phyloP scores from a whole-genome alignment of 345 rosid species.

The Erodium maritimum region DNA sequence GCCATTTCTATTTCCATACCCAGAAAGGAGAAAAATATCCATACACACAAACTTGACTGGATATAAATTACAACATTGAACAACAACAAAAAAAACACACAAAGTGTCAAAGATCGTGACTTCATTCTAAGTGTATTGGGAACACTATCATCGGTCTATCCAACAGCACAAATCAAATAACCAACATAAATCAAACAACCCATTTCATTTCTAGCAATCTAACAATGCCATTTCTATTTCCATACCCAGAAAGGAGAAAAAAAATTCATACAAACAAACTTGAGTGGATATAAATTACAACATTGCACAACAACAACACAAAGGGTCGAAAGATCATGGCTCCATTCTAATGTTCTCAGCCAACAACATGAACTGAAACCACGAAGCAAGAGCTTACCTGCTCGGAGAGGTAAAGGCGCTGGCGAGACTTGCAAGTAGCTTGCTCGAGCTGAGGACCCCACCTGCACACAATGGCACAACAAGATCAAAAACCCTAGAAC shows the following conservation, averaged over 20 bases:
- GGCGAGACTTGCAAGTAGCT: conserved; percentile 73
- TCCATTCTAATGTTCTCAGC: no score
- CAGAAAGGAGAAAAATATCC: conserved; percentile 1
- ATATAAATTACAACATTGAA: background rate
- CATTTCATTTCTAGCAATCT: no score
- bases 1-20: no score
- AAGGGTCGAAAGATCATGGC: no score
- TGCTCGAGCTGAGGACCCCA: conserved; percentile 94
- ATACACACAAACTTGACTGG: background rate
- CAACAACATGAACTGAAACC: no score
- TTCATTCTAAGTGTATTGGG: no score
- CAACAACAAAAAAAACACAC: background rate
- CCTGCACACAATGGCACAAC: conserved; percentile 15
- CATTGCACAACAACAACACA: background rate
- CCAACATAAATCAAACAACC: no score
- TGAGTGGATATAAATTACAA: background rate
- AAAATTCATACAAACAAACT: background rate
- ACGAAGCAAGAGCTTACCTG: conserved; percentile 26
- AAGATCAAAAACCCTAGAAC: background rate
- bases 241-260: background rate
- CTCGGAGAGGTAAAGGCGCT: conserved; percentile 76
- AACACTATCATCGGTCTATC: no score
- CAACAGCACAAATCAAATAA: no score
- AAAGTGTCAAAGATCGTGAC: no score
- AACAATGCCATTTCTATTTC: no score